Percentiles rank a stretch among this genome's conserved stretches.
Conservation (phyloP, 2,329 filamentous ascomycete species). For the Penicillium janthinellum region DNA sequence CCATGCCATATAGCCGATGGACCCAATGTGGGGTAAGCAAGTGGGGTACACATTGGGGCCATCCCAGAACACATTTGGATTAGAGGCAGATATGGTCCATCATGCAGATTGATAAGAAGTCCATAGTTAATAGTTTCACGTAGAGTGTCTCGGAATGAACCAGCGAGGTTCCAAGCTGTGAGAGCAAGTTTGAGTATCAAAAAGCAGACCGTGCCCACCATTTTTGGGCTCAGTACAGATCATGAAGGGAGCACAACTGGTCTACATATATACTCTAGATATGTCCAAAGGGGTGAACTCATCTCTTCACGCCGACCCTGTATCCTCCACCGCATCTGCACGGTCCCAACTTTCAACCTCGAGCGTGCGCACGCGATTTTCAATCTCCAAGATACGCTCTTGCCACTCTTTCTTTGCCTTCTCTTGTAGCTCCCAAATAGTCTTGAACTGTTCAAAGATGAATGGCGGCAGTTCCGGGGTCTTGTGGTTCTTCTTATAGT, state of each 20-base stretch:
- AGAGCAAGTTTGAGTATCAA: no score
- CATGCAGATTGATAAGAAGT: not conserved
- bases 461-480: slow-evolving; percentile 57
- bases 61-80: not conserved
- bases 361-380: slow-evolving; percentile 60
- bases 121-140: no score
- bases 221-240: not conserved
- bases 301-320: slow-evolving; percentile 49
- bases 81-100: not conserved
- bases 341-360: slow-evolving; percentile 77
- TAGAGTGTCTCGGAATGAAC: no score
- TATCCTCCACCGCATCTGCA: slow-evolving; percentile 69
- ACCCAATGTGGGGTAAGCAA: slow-evolving; percentile 12
- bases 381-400: slow-evolving; percentile 57
- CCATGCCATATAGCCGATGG: slow-evolving; percentile 14
- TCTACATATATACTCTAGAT: not conserved
- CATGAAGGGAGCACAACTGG: not conserved
- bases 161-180: no score
- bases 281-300: not conserved
- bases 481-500: slow-evolving; percentile 65
- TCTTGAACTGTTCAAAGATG: slow-evolving; percentile 62
- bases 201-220: no score
- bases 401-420: slow-evolving; percentile 57
- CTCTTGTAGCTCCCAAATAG: slow-evolving; percentile 65
- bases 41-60: not conserved